A percentile compares a stretch with the other conserved stretches of the same genome.
These are phyloP conservation scores for Candida multigemmis DNA, from an alignment of 805 yeast genomes.

Conservation along the genomic window DNA sequence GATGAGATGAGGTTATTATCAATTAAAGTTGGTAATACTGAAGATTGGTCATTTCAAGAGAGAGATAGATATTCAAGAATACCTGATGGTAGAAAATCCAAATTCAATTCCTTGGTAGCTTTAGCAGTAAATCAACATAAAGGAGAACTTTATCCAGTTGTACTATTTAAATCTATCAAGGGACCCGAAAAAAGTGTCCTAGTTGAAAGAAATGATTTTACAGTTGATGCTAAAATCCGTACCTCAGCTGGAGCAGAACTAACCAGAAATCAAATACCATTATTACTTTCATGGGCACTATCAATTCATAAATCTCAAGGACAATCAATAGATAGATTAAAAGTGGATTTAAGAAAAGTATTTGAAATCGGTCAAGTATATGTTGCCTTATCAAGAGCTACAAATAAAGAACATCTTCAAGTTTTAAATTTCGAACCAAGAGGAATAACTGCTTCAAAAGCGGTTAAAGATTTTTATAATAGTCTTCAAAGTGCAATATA, in stretches of 20 bases:
- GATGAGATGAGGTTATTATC: constrained; percentile 15
- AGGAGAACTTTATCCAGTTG: constrained; percentile 15
- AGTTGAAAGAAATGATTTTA: constrained; percentile 29
- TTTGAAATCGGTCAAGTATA: constrained; percentile 82
- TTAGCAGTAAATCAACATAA: background rate
- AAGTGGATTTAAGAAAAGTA: constrained; percentile 55
- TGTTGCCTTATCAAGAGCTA: constrained; percentile 76
- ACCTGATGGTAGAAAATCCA: constrained; percentile 8
- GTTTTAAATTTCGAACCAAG: constrained; percentile 53
- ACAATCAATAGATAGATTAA: constrained; percentile 64
- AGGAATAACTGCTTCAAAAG: constrained; percentile 34
- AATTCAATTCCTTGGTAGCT: background rate
- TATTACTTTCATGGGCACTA: constrained; percentile 72
- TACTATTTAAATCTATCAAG: constrained; percentile 15
- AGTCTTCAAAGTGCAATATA: constrained; percentile 4
- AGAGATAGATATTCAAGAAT: constrained; percentile 8
- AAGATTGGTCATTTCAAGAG: constrained; percentile 10
- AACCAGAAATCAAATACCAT: constrained; percentile 53
- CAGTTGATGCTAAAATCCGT: constrained; percentile 3
- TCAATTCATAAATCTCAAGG: constrained; percentile 85
- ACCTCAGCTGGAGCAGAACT: constrained; percentile 8
- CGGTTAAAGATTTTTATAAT: constrained; percentile 24
- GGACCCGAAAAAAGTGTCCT: too few relatives aligned
- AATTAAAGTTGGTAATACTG: constrained; percentile 12
- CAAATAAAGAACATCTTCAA: constrained; percentile 54